Evolutionary conservation across 805 yeast genomes (phyloP).

Genomic region (Lachancea mirantina): DNA sequence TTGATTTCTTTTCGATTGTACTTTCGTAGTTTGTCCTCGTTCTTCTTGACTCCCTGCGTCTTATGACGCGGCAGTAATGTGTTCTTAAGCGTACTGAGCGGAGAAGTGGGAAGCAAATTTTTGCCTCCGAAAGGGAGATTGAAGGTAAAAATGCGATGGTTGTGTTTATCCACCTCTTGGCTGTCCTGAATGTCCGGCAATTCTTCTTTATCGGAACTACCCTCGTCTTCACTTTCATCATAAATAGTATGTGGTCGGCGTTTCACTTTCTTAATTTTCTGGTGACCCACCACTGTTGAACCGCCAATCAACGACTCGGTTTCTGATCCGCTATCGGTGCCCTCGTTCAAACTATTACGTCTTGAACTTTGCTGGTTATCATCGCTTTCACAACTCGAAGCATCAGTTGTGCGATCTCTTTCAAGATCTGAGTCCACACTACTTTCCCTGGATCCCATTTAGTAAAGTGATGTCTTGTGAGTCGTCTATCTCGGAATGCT

Average conservation of each 20-base stretch:
- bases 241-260: too few relatives aligned
- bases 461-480: too few relatives aligned
- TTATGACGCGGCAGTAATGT: constrained; percentile 15
- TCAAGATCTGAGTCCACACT: constrained; percentile 4
- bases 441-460: neutral
- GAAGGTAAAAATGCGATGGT: constrained; percentile 33
- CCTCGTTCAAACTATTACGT: neutral
- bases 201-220: constrained; percentile 1
- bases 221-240: neutral
- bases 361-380: neutral
- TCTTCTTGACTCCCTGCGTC: constrained; percentile 3
- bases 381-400: too few relatives aligned
- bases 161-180: constrained; percentile 12
- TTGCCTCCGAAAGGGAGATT: constrained; percentile 35
- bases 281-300: too few relatives aligned
- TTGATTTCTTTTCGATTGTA: constrained; percentile 23
- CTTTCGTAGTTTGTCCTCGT: constrained; percentile 7
- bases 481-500: too few relatives aligned
- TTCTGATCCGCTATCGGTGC: constrained; percentile 12
- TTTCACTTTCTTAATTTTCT: too few relatives aligned
- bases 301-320: constrained; percentile 51
- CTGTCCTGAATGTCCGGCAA: constrained; percentile 5
- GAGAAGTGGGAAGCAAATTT: constrained; percentile 14
- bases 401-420: too few relatives aligned
- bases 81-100: constrained; percentile 9